phyloP scores from a whole-genome alignment of 129 eudicot genomes.

The Saussurea involucrata region DNA sequence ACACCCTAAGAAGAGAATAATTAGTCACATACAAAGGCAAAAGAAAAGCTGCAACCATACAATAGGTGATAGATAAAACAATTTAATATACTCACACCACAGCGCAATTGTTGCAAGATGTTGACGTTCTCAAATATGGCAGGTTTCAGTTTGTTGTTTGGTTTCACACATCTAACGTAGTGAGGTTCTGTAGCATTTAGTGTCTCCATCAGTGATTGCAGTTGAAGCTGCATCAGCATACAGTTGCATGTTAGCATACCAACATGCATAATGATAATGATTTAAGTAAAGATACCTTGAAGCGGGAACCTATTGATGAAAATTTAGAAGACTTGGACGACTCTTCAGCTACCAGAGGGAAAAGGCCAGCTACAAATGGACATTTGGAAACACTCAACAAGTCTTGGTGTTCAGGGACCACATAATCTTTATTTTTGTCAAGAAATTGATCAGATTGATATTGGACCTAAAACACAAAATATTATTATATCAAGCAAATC shows the following conservation, averaged over 20 bases:
- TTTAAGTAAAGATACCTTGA: slow-evolving; percentile 55
- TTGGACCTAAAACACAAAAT: slow-evolving; percentile 54
- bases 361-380: slow-evolving; percentile 88
- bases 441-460: slow-evolving; percentile 94
- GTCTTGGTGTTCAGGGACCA: slow-evolving; percentile 98
- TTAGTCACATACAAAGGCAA: slow-evolving; percentile 7
- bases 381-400: slow-evolving; percentile 83
- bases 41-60: not conserved
- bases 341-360: slow-evolving; percentile 82
- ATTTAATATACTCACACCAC: slow-evolving; percentile 77
- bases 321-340: slow-evolving; percentile 84
- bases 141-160: slow-evolving; percentile 88
- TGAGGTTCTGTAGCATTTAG: slow-evolving; percentile 95
- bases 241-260: slow-evolving; percentile 8
- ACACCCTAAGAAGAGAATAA: slow-evolving; percentile 69
- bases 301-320: slow-evolving; percentile 95
- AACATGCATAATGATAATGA: slow-evolving; percentile 1
- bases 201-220: slow-evolving; percentile 93
- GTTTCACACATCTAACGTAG: slow-evolving; percentile 95
- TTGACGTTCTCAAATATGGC: slow-evolving; percentile 84
- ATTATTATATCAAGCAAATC: not conserved
- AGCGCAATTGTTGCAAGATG: slow-evolving; percentile 93
- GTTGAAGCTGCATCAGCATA: slow-evolving; percentile 66
- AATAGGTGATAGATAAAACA: not conserved
- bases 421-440: slow-evolving; percentile 97